Conservation (phyloP, 176 grass and related monocot species). For the Carex kokanica region DNA sequence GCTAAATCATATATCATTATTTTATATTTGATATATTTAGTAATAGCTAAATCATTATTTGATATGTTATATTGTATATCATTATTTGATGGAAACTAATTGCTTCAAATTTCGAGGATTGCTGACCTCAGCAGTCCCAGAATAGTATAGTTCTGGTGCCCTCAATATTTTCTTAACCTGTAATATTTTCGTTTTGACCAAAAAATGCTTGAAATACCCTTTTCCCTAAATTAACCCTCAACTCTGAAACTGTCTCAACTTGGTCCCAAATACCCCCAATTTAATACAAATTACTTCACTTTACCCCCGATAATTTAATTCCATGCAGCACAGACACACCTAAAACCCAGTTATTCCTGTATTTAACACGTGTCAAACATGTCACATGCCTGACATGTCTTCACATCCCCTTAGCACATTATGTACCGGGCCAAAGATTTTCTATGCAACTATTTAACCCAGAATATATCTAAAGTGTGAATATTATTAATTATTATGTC, state of each 20-base stretch:
- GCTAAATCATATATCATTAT: background rate
- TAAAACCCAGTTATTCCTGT: background rate
- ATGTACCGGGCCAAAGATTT: background rate
- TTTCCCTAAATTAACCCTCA: background rate
- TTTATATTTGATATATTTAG: no score
- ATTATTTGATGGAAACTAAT: background rate
- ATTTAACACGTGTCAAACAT: background rate
- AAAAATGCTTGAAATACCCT: background rate
- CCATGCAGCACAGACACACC: background rate
- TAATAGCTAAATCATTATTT: background rate
- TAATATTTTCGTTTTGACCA: background rate
- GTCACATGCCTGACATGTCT: background rate
- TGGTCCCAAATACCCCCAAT: background rate
- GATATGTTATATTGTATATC: background rate
- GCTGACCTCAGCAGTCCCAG: background rate
- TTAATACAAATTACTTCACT: background rate
- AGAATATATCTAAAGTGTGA: background rate
- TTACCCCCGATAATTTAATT: background rate
- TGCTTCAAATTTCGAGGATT: background rate
- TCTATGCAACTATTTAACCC: background rate
- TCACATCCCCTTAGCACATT: background rate
- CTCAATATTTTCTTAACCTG: background rate
- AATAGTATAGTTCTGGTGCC: background rate
- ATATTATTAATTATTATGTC: background rate
- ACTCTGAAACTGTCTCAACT: background rate